Evolutionary conservation across 2,329 filamentous ascomycete species (phyloP), one percentile per base, ranked within the genome.

Genomic region (Fusarium sp.): DNA sequence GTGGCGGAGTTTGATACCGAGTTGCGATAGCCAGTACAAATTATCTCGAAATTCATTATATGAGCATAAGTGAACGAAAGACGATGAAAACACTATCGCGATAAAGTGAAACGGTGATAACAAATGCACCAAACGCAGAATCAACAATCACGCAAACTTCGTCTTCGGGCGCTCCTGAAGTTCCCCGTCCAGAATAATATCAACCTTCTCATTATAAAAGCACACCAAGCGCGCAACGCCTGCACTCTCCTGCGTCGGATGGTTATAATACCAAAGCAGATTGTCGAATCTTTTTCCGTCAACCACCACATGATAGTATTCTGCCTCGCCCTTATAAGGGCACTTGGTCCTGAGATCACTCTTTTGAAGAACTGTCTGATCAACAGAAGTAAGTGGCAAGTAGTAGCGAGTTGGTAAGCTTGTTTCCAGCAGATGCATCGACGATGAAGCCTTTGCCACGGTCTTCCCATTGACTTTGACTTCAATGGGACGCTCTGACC

Each of bases 151-250:
- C 36, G 58, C 54, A 56, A 76, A 77, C 15, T 64, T 58, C 1
- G 69, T 71, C 61, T 73, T 71, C 11, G 78, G 78, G n/a, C 68
- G 67, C 39, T 74, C 66, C 52, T 78, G 36, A 32, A 74, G 61
- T 53, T 76, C 72, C 1, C 88, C 88, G 62, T 88, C 86, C 7
- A 90, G 66, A 56, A 81, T 78, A n/a, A 91, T 82, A 61, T 90
- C 86, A 2, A 91, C 86, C 76, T 88, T 88, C 74, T 91, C 89
- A 64, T 91, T 89, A 65, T 90, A 91, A 61, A 91, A 91, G 70
- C 88, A 90, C 51, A 89, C 45, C 45, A 82, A 73, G 3, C 88
- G 87, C 2, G 84, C 84, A 60, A 91, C 79, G 3, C 75, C 76
- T 3, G 81, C 83, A 55, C 85, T 85, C 75, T 91, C 89, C 0